Conservation (phyloP, 176 grass and related monocot species). For the Musa itinerans region DNA sequence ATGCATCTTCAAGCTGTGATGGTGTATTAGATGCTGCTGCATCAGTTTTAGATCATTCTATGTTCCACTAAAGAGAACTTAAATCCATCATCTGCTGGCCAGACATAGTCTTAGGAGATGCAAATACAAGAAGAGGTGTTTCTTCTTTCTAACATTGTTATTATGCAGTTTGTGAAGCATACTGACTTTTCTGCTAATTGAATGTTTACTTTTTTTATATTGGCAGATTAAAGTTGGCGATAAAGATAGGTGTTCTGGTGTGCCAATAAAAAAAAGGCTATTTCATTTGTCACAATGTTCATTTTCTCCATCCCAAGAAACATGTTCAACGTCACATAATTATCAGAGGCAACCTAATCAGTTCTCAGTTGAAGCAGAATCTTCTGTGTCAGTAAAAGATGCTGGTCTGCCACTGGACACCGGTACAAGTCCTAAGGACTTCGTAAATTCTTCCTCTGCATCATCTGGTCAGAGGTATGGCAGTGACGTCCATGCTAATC, state of each 20-base stretch:
- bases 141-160: neutral
- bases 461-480: neutral
- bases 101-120: neutral
- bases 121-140: neutral
- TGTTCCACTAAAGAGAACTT: neutral
- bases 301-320: conserved; percentile 5
- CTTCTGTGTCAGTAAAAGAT: conserved; percentile 22
- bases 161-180: neutral
- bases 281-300: conserved; percentile 8
- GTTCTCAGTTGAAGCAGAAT: neutral
- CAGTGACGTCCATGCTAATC: neutral
- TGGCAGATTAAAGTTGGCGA: conserved; percentile 14
- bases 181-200: neutral
- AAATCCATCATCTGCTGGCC: neutral
- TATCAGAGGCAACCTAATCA: neutral
- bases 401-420: conserved; percentile 13
- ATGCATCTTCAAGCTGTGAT: neutral
- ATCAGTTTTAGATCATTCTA: neutral
- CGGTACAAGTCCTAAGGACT: neutral
- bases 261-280: conserved; percentile 42
- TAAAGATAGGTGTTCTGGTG: conserved; percentile 14
- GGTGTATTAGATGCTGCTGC: neutral
- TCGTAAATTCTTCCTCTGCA: neutral
- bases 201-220: neutral
- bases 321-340: neutral